phyloP scores from a whole-genome alignment of 768 basidiomycete species.

The Russula brevipes region DNA sequence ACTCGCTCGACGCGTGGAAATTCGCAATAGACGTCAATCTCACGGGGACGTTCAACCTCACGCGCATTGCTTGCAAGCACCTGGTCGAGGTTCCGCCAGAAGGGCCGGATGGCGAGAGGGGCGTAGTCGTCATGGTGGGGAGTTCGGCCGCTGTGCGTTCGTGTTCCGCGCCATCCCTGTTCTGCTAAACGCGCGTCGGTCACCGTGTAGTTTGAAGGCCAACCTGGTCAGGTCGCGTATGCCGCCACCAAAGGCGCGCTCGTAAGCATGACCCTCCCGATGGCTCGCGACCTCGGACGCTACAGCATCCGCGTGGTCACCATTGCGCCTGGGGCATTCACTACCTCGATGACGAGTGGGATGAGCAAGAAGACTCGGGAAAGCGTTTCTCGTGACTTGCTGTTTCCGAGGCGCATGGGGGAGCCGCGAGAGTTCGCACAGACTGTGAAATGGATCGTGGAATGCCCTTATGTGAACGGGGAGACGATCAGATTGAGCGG shows the following conservation, averaged over 20 bases:
- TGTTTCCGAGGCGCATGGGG: slow-evolving; percentile 37
- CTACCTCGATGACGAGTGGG: slow-evolving; percentile 35
- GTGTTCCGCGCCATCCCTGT: background rate
- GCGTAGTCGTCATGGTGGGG: slow-evolving; percentile 53
- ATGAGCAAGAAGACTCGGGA: slow-evolving; percentile 29
- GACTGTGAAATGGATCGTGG: slow-evolving; percentile 31
- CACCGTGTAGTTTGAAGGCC: slow-evolving; percentile 45
- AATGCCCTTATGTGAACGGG: slow-evolving; percentile 34
- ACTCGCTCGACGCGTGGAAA: slow-evolving; percentile 49
- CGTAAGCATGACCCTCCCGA: slow-evolving; percentile 52
- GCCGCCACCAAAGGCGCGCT: slow-evolving; percentile 53
- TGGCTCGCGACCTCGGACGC: slow-evolving; percentile 53
- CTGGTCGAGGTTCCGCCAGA: slow-evolving; percentile 44
- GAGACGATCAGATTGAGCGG: slow-evolving; percentile 30
- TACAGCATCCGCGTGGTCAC: slow-evolving; percentile 51
- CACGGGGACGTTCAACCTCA: slow-evolving; percentile 55
- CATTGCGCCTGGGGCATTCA: slow-evolving; percentile 53
- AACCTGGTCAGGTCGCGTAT: slow-evolving; percentile 54
- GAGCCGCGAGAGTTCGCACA: slow-evolving; percentile 31
- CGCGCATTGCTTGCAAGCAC: slow-evolving; percentile 47
- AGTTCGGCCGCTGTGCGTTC: slow-evolving; percentile 43
- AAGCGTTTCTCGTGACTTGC: slow-evolving; percentile 25
- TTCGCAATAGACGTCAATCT: slow-evolving; percentile 50
- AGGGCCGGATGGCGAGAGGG: slow-evolving; percentile 48
- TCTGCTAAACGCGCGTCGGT: background rate